phyloP scores from a whole-genome alignment of 2,329 filamentous ascomycete genomes.

The Sclerotinia glacialis region DNA sequence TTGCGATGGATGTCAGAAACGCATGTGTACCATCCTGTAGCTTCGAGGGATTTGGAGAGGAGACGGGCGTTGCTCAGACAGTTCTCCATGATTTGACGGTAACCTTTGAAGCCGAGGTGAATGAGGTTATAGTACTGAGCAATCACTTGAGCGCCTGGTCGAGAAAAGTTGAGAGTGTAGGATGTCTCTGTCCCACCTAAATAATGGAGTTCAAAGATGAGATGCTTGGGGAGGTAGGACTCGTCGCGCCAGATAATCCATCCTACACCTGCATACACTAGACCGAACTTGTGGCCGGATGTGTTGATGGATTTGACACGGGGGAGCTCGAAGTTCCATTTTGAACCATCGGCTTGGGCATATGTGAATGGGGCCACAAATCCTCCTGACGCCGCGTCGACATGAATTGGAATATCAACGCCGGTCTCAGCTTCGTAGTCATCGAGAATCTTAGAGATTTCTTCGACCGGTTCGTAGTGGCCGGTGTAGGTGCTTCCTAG shows the following conservation, averaged over 20 bases:
- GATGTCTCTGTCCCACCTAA: conserved; percentile 69
- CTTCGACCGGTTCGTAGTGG: conserved; percentile 69
- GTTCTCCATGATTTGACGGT: conserved; percentile 63
- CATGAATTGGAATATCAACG: conserved; percentile 64
- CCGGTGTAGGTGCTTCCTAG: conserved; percentile 71
- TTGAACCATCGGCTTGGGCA: conserved; percentile 52
- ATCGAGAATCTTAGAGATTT: conserved; percentile 63
- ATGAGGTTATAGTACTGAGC: conserved; percentile 73
- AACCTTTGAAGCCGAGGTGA: conserved; percentile 65
- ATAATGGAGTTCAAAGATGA: conserved; percentile 68
- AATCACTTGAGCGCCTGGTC: conserved; percentile 66
- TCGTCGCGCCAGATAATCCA: conserved; percentile 71
- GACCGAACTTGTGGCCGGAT: conserved; percentile 60
- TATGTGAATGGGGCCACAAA: conserved; percentile 62
- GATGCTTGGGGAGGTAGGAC: conserved; percentile 60
- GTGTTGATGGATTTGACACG: conserved; percentile 65
- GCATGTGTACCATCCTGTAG: conserved; percentile 64
- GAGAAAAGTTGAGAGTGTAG: conserved; percentile 70
- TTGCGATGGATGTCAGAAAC: conserved; percentile 64
- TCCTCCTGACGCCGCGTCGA: conserved; percentile 59
- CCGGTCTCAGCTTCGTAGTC: conserved; percentile 60
- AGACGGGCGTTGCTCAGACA: conserved; percentile 62
- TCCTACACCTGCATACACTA: conserved; percentile 65
- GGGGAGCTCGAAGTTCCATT: conserved; percentile 62
- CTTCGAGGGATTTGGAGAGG: conserved; percentile 61